Conservation (phyloP, 176 grass and related monocot genomes). For the Metroxylon sagu region DNA sequence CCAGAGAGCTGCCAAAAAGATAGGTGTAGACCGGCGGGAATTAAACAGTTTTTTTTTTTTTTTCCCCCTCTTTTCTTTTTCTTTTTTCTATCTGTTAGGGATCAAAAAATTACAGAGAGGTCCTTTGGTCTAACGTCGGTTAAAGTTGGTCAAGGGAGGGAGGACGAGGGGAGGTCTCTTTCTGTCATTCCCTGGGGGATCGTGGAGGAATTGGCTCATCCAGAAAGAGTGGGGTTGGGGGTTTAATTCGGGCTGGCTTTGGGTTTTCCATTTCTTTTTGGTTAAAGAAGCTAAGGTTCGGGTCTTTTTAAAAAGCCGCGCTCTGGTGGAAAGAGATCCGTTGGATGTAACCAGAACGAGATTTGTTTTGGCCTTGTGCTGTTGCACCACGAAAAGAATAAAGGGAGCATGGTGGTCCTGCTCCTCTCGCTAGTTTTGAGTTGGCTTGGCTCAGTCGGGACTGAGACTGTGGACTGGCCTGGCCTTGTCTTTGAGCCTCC, state of each 20-base stretch:
- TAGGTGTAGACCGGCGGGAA: no score
- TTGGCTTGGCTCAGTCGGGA: no score
- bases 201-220: not conserved
- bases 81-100: no score
- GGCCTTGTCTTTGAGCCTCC: no score
- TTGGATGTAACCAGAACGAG: not conserved
- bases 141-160: not conserved
- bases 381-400: not conserved
- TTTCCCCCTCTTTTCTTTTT: no score
- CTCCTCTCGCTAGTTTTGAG: no score
- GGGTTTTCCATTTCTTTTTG: not conserved
- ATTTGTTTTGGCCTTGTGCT: not conserved
- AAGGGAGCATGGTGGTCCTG: not conserved
- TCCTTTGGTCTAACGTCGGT: not conserved
- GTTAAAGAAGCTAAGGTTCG: not conserved
- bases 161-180: not conserved
- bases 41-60: no score
- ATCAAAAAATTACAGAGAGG: no score
- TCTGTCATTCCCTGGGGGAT: not conserved
- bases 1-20: no score
- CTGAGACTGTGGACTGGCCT: no score
- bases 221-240: not conserved
- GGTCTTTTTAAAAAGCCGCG: constrained; percentile 3
- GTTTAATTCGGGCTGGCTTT: not conserved
- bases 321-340: constrained; percentile 1